A percentile compares a stretch with the other conserved stretches of the same genome.
Conservation (phyloP, 163 green algal species). For the Picocystis sp. region DNA sequence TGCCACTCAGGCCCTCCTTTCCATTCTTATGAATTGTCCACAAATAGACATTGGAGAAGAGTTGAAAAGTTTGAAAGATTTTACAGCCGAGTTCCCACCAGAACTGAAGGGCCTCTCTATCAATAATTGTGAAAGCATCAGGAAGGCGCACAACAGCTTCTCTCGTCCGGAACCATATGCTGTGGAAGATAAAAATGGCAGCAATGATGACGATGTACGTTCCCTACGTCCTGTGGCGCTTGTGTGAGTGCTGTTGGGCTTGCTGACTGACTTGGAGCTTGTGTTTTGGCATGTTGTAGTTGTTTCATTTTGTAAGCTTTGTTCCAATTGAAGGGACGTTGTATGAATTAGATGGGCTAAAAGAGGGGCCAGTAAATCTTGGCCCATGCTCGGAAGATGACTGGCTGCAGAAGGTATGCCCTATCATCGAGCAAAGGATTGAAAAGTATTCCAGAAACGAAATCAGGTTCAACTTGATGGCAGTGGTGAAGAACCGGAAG, state of each 20-base stretch:
- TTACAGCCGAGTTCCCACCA: slow-evolving; percentile 73
- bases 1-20: slow-evolving; percentile 91
- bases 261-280: not conserved
- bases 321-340: slow-evolving; percentile 58
- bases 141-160: slow-evolving; percentile 89
- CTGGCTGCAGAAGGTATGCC: slow-evolving; percentile 50
- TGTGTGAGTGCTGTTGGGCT: not conserved
- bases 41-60: slow-evolving; percentile 56
- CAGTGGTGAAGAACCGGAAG: slow-evolving; percentile 36
- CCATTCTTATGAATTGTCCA: slow-evolving; percentile 74
- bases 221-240: too few species aligned
- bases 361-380: slow-evolving; percentile 75
- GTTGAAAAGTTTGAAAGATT: slow-evolving; percentile 62
- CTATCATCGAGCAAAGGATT: slow-evolving; percentile 64
- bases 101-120: slow-evolving; percentile 89
- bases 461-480: slow-evolving; percentile 97
- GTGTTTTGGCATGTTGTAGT: not conserved
- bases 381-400: slow-evolving; percentile 37
- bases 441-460: slow-evolving; percentile 63
- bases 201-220: slow-evolving; percentile 45
- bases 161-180: slow-evolving; percentile 70
- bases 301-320: slow-evolving; percentile 54
- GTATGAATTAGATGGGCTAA: slow-evolving; percentile 93
- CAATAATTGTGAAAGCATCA: slow-evolving; percentile 80
- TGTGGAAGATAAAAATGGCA: slow-evolving; percentile 36